These are phyloP conservation scores for Zarea fungicola DNA, from an alignment of 2,329 filamentous ascomycete genomes.

Conservation along the genomic window DNA sequence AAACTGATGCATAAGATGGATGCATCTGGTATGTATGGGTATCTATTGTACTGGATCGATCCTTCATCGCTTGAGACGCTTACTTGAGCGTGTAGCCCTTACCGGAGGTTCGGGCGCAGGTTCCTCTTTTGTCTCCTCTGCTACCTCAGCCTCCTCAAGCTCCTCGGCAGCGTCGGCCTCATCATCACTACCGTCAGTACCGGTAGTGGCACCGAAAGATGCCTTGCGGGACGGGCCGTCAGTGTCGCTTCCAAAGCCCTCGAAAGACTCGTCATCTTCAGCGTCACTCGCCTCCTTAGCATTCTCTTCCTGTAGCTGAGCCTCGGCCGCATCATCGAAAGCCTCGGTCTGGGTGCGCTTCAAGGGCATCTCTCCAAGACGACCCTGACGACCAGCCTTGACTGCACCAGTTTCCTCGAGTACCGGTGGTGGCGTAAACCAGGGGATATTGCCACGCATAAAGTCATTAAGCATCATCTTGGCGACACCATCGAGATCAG, in stretches of 20 bases:
- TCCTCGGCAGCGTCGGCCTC: constrained; percentile 37
- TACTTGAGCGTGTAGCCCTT: constrained; percentile 14
- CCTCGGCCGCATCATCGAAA: constrained; percentile 28
- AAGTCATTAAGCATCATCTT: constrained; percentile 98
- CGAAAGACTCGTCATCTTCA: constrained; percentile 34
- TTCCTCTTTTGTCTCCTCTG: constrained; percentile 19
- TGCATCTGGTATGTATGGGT: neutral
- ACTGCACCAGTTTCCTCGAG: constrained; percentile 45
- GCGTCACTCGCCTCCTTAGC: constrained; percentile 38
- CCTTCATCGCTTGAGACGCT: constrained; percentile 15
- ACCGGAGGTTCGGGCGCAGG: constrained; percentile 3
- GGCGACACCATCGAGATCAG: constrained; percentile 88
- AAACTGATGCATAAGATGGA: neutral
- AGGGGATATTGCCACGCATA: constrained; percentile 88
- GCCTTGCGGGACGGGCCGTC: constrained; percentile 25
- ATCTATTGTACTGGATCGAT: neutral
- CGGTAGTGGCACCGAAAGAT: constrained; percentile 26
- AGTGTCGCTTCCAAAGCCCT: constrained; percentile 32
- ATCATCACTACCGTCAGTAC: constrained; percentile 33
- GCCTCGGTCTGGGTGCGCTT: constrained; percentile 56
- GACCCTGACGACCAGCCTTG: constrained; percentile 68
- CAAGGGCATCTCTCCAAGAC: constrained; percentile 79
- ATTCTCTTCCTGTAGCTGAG: constrained; percentile 35
- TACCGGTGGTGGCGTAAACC: constrained; percentile 80
- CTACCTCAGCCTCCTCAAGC: constrained; percentile 17